Conservation (phyloP, 495 filamentous ascomycete genomes). For the Trichoderma reesei region DNA sequence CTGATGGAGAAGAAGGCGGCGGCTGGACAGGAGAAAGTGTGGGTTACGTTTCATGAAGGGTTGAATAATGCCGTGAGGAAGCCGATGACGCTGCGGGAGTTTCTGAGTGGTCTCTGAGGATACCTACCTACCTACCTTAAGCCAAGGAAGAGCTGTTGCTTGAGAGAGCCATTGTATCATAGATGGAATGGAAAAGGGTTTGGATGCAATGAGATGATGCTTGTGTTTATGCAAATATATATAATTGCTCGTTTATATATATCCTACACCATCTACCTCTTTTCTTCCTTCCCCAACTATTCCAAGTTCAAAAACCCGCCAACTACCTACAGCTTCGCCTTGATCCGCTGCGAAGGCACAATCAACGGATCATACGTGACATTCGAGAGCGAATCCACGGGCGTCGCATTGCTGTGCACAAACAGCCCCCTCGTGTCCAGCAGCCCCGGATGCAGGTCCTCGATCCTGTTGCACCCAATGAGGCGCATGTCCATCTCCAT, state of each 20-base stretch:
- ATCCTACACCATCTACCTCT: neutral
- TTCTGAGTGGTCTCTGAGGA: conserved; percentile 54
- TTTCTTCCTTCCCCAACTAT: neutral
- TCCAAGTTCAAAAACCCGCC: no score
- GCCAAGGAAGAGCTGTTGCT: no score
- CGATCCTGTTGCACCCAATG: conserved; percentile 65
- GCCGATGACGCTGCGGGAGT: conserved; percentile 75
- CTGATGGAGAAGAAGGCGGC: conserved; percentile 24
- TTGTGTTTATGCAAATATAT: neutral
- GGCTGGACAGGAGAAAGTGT: conserved; percentile 56
- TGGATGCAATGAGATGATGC: neutral
- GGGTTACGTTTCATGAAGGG: conserved; percentile 95
- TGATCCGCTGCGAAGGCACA: conserved; percentile 29
- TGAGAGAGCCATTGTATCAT: neutral
- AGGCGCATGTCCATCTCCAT: conserved; percentile 99
- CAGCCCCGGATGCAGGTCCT: conserved; percentile 67
- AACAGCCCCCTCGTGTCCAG: conserved; percentile 66
- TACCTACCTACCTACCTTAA: neutral
- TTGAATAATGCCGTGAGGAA: conserved; percentile 93
- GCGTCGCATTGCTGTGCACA: conserved; percentile 54
- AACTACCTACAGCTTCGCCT: conserved; percentile 21
- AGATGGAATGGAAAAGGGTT: neutral
- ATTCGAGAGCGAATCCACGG: conserved; percentile 54
- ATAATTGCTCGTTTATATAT: conserved; percentile 7
- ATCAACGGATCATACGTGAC: conserved; percentile 35